Evolutionary conservation across 2,329 filamentous ascomycete species (phyloP).

Genomic region (Calonectria fujianensis): DNA sequence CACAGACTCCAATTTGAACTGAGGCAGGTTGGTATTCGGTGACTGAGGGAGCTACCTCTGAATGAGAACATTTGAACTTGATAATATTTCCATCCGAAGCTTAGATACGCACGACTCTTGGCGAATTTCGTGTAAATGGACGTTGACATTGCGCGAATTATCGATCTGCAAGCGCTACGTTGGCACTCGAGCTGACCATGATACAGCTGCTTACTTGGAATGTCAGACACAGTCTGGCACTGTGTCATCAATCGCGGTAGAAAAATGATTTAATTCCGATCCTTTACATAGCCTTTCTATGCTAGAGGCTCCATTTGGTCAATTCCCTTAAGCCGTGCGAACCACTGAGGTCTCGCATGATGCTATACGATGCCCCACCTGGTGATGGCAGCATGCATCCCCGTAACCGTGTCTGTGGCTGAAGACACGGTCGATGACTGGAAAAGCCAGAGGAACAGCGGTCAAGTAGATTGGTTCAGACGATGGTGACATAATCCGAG

Average conservation of each 20-base stretch:
- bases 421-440: background rate
- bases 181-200: background rate
- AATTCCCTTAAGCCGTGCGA: background rate
- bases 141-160: background rate
- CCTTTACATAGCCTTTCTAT: too few relatives aligned
- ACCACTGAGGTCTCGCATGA: background rate
- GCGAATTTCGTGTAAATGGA: background rate
- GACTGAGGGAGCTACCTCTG: too few relatives aligned
- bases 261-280: too few relatives aligned
- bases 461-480: background rate
- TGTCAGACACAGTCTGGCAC: background rate
- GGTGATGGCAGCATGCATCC: background rate
- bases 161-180: background rate
- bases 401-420: background rate
- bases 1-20: too few relatives aligned
- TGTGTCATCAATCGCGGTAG: background rate
- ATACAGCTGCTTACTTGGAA: background rate
- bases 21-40: too few relatives aligned
- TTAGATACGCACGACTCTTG: background rate
- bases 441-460: background rate
- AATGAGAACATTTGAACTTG: background rate
- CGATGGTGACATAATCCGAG: slow-evolving; percentile 10
- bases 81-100: background rate
- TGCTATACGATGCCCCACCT: background rate
- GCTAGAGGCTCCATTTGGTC: too few relatives aligned